Evolutionary conservation across 164 flowering plant genomes (phyloP), one percentile per base, ranked within the genome.

Genomic region (Hamamelis virginiana): DNA sequence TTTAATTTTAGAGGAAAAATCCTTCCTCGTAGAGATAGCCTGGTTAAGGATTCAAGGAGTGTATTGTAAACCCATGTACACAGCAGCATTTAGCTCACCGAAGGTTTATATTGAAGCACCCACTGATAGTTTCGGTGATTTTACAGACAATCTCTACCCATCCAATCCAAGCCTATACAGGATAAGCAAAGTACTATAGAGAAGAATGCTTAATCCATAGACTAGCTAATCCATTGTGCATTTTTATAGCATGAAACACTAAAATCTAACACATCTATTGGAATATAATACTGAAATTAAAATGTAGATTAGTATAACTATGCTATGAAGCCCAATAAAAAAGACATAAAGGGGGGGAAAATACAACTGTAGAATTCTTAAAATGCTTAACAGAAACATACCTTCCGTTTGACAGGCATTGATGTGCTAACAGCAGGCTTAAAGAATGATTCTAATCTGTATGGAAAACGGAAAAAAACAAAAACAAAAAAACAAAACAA

Each of bases 391-490:
- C 28, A 51, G n/a, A 64, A 69, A 67, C 68, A 45, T 78, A 96
- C 99, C 97, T 96, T 96, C 59, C 97, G 73, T 73, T 91, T 93
- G 59, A 79, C 38, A 18, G 98, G 91, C 44, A 69, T 69, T 16
- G 94, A 78, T 64, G 82, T 48, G 41, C 71, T 85, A 21, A 78
- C 79, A 58, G 77, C 85, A 59, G 97, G 97, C 80, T 91, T 93
- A 69, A 96, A 96, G 81, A 94, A 93, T 27, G 98, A 91, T 65
- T 91, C 97, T 60, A 89, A 81, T 65, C 98, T 96, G 97, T 21
- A 33, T 23, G 44, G 48, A 59, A 68, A n/a, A n/a, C n/a, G n/a
- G n/a, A n/a, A n/a, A n/a, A n/a, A n/a, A n/a, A n/a, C n/a, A n/a
- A n/a, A n/a, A n/a, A n/a, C n/a, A n/a, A n/a, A n/a, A n/a, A n/a